A percentile compares a stretch with the other conserved stretches of the same genome.
Evolutionary conservation across 306 rosid genomes (phyloP).

Genomic region (Sechiopsis laciniata): DNA sequence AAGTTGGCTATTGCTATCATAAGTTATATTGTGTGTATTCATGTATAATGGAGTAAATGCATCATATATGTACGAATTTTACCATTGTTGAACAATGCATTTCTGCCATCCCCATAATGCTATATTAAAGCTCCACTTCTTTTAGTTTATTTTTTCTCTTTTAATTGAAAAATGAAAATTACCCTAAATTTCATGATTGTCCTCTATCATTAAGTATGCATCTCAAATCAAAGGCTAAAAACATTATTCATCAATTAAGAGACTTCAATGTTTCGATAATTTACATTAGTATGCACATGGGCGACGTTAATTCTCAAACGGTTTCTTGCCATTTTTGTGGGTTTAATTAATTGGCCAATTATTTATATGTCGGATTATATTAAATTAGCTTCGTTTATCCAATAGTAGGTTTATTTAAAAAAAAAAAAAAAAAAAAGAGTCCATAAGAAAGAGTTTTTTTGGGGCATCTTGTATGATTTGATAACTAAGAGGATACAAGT

Average conservation of each 20-base stretch:
- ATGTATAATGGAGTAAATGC: neutral
- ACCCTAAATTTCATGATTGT: neutral
- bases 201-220: neutral
- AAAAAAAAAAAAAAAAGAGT: too few species aligned
- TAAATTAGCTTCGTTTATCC: too few species aligned
- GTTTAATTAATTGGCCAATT: too few species aligned
- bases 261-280: neutral
- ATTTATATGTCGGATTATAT: too few species aligned
- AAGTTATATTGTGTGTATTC: neutral
- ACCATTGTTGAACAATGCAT: neutral
- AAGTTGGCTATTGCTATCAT: neutral
- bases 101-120: neutral
- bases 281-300: neutral
- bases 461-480: too few species aligned
- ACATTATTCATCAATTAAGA: neutral
- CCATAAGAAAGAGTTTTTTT: too few species aligned
- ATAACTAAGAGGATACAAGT: too few species aligned
- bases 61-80: neutral
- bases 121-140: conserved; percentile 1
- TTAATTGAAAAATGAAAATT: neutral
- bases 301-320: neutral
- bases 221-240: neutral
- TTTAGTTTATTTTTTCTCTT: neutral
- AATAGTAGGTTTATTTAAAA: too few species aligned
- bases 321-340: neutral